Evolutionary conservation across 306 rosid species (phyloP), one percentile per base, ranked within the genome.

Genomic region (Cicer chorassanicum): DNA sequence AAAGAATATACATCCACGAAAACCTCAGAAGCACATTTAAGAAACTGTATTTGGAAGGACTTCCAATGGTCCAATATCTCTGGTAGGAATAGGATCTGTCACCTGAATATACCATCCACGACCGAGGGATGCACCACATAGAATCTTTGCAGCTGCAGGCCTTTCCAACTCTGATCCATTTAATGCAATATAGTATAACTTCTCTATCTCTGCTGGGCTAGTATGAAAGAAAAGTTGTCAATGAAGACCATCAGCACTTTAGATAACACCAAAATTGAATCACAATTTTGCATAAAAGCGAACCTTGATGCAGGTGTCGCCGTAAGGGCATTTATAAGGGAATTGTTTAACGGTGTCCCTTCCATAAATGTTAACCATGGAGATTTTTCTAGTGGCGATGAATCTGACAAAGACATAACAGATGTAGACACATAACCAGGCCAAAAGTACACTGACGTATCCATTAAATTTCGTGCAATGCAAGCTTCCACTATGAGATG

Each of bases 61-160:
- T 72, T 74, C 65, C 34, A 38, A 70, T 49, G 50, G 65, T 65
- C 55, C 39, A 55, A 75, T 66, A 80, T 66, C 44, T 76, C 66
- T 62, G 67, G 70, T 65, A 60, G 43, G 69, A 75, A 70, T 60
- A 68, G 57, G 63, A 70, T 59, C 46, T 71, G 55, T 74, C 81
- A 91, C 97, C 97, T 91, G 94, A 84, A 89, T 86, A 84, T 89
- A 89, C 97, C 97, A 91, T 64, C 94, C 97, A 61, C 82, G 82
- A 71, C 82, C 81, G 44, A 91, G 84, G 80, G 97, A 89, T 57
- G 94, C 94, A 86, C 97, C 89, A 43, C 97, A 91, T 4, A 91
- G 86, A 73, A 91, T 87, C 86, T 87, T 87, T 21, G 92, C 92
- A 16, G 92, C 92, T 11, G 92, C 89, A 21, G 84, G 69, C 80